phyloP scores from a whole-genome alignment of 2,329 filamentous ascomycete genomes.

The Aureobasidium mangrovei region DNA sequence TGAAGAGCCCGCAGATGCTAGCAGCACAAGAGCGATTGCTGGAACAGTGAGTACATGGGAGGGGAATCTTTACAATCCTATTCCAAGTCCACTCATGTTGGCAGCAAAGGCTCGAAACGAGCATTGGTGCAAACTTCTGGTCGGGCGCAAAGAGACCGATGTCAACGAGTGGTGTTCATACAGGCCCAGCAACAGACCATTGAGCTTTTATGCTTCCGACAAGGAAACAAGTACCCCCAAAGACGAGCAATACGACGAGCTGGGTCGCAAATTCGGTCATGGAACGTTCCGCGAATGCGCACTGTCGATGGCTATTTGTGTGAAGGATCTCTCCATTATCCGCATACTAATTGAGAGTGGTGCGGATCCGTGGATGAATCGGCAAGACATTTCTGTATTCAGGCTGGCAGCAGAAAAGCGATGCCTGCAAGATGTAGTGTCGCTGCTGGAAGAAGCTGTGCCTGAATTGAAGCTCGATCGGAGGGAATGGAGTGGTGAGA shows the following conservation, averaged over 20 bases:
- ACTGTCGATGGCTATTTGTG: background rate
- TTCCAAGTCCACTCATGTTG: slow-evolving; percentile 7
- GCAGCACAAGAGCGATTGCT: background rate
- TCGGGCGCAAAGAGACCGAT: background rate
- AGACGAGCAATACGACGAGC: slow-evolving; percentile 7
- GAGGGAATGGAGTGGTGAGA: background rate
- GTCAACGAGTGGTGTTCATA: slow-evolving; percentile 9
- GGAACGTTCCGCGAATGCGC: background rate
- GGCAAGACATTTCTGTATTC: slow-evolving; percentile 2
- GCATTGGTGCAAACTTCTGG: background rate
- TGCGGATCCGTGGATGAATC: slow-evolving; percentile 8
- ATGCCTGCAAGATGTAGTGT: background rate
- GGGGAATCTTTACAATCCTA: slow-evolving; percentile 1
- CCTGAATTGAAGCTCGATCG: background rate
- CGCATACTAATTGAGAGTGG: slow-evolving; percentile 2
- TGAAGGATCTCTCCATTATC: background rate
- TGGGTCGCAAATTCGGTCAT: background rate
- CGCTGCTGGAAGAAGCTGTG: background rate
- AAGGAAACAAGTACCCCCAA: slow-evolving; percentile 2
- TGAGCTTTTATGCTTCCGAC: slow-evolving; percentile 1
- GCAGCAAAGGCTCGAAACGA: slow-evolving; percentile 1
- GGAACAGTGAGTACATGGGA: background rate
- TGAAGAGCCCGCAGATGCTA: background rate
- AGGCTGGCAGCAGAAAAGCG: background rate
- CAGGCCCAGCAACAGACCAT: background rate